Conservation (phyloP, 805 yeast species). For the Candida tammaniensis region DNA sequence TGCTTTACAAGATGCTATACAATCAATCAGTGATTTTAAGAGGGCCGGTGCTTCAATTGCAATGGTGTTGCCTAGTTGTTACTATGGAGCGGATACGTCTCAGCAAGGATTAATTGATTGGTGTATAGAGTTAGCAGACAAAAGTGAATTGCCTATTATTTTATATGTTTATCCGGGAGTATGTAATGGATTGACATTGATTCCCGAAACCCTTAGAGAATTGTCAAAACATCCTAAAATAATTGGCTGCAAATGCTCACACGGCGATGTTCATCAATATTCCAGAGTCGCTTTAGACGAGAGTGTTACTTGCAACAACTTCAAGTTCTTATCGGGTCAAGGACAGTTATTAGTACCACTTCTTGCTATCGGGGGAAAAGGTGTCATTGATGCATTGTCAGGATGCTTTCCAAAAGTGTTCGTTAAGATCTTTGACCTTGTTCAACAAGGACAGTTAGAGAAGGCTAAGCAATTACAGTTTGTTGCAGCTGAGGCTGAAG, state of each 20-base stretch:
- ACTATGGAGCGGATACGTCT: slow-evolving; percentile 42
- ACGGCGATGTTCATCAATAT: slow-evolving; percentile 15
- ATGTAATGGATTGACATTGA: slow-evolving; percentile 23
- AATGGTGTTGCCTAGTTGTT: slow-evolving; percentile 42
- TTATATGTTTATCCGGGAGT: slow-evolving; percentile 34
- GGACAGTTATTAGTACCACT: slow-evolving; percentile 16
- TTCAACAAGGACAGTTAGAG: slow-evolving; percentile 1
- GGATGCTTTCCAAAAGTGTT: slow-evolving; percentile 13
- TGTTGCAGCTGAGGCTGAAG: slow-evolving; percentile 1
- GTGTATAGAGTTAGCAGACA: slow-evolving; percentile 24
- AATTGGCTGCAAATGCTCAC: slow-evolving; percentile 25
- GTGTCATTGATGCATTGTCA: slow-evolving; percentile 15
- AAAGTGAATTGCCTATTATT: slow-evolving; percentile 26
- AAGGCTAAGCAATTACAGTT: slow-evolving; percentile 1
- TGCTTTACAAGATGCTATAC: slow-evolving; percentile 42
- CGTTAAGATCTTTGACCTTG: slow-evolving; percentile 9
- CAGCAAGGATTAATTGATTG: slow-evolving; percentile 27
- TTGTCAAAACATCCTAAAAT: slow-evolving; percentile 27
- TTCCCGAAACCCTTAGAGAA: slow-evolving; percentile 16
- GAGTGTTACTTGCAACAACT: slow-evolving; percentile 9
- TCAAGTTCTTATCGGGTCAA: slow-evolving; percentile 16
- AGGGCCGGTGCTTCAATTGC: slow-evolving; percentile 38
- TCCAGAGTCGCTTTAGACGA: slow-evolving; percentile 9
- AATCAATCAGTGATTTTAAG: slow-evolving; percentile 30
- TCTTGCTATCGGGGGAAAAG: slow-evolving; percentile 11